These are phyloP conservation scores for Alnus rubra DNA, from an alignment of 306 rosid species.

Conservation along the genomic window DNA sequence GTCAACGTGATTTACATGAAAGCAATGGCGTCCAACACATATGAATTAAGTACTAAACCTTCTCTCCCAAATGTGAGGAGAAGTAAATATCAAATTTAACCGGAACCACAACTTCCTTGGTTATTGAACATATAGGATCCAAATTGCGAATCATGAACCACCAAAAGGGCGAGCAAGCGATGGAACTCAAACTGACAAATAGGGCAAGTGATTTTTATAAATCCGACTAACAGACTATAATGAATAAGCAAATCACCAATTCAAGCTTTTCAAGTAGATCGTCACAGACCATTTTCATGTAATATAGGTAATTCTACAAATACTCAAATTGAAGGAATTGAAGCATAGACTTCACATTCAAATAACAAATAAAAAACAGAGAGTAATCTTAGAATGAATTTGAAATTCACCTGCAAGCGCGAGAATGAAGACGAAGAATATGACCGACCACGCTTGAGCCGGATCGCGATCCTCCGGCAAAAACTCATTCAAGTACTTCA, in stretches of 20 bases:
- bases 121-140: background rate
- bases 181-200: background rate
- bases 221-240: background rate
- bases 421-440: slow-evolving; percentile 68
- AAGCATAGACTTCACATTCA: background rate
- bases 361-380: background rate
- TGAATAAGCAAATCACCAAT: background rate
- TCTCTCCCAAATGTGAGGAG: background rate
- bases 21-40: background rate
- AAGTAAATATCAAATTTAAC: no score
- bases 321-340: background rate
- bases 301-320: background rate
- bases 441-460: slow-evolving; percentile 78
- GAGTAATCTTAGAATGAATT: background rate
- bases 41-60: background rate
- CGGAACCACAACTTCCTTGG: background rate
- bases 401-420: slow-evolving; percentile 64
- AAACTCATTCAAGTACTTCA: slow-evolving; percentile 71
- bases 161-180: background rate
- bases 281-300: background rate
- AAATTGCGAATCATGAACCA: background rate
- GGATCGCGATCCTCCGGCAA: slow-evolving; percentile 99
- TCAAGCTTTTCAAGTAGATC: background rate
- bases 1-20: background rate
- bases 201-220: background rate